Percentiles rank a stretch among this genome's conserved stretches.
Conservation (phyloP, 495 filamentous ascomycete species). For the Neurospora terricola region DNA sequence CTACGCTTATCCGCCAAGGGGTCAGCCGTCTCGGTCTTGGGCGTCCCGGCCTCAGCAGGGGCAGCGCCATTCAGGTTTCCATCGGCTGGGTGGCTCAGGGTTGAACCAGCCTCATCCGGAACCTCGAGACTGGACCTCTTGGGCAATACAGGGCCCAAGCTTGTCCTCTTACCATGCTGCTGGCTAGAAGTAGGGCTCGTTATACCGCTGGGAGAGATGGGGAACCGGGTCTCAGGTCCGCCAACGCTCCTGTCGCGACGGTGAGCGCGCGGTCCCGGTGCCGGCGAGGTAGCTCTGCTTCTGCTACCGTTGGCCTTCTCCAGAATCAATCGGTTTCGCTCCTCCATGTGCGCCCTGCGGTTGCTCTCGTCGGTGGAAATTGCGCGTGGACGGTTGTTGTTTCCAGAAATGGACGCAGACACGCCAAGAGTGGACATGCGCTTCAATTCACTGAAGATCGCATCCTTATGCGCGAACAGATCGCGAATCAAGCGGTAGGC, state of each 20-base stretch:
- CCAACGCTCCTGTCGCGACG: constrained; percentile 77
- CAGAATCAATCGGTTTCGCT: constrained; percentile 74
- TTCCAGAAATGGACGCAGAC: constrained; percentile 31
- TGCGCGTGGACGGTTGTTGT: constrained; percentile 62
- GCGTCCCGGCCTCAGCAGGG: constrained; percentile 19
- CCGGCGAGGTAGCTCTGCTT: constrained; percentile 67
- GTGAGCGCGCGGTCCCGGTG: constrained; percentile 46
- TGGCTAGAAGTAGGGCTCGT: constrained; percentile 41
- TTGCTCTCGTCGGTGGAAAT: constrained; percentile 96
- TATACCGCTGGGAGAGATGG: constrained; percentile 58
- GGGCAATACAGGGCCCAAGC: constrained; percentile 26
- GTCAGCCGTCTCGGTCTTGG: constrained; percentile 22
- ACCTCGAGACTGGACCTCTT: constrained; percentile 39
- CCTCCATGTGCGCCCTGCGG: constrained; percentile 86
- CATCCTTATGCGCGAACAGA: constrained; percentile 85
- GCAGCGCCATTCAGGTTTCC: constrained; percentile 28
- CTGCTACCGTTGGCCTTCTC: constrained; percentile 45
- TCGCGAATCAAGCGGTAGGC: constrained; percentile 87
- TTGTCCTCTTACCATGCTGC: constrained; percentile 32
- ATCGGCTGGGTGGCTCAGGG: constrained; percentile 30
- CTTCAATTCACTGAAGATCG: constrained; percentile 93
- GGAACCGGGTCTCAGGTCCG: constrained; percentile 73
- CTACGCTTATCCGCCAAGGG: constrained; percentile 30
- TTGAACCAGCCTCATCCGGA: constrained; percentile 29
- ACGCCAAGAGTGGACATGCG: constrained; percentile 66